A percentile compares a stretch with the other conserved stretches of the same genome.
Conservation (phyloP, 75 land plant genomes). For the Isoetes taiwanensis region DNA sequence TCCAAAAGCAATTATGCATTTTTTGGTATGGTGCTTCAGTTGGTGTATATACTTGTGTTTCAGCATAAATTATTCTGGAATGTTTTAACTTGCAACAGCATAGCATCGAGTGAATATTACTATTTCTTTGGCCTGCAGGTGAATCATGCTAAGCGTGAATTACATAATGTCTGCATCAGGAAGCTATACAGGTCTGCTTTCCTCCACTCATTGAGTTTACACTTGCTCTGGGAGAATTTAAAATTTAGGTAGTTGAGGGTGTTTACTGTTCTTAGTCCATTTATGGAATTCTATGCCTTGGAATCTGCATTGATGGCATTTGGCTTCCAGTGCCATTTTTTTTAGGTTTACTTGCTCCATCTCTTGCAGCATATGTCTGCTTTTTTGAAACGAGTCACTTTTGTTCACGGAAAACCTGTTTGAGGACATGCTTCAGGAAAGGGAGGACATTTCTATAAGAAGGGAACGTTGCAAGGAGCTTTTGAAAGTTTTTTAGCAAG, state of each 20-base stretch:
- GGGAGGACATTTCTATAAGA: conserved; percentile 58
- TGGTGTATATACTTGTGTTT: not conserved
- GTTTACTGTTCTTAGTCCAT: too few relatives aligned
- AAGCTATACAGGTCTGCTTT: conserved; percentile 88
- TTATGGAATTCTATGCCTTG: too few relatives aligned
- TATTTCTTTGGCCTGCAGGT: conserved; percentile 33
- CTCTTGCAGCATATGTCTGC: too few relatives aligned
- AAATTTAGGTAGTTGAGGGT: too few relatives aligned
- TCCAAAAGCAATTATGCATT: conserved; percentile 97
- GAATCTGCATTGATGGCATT: too few relatives aligned
- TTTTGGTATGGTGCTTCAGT: conserved; percentile 45
- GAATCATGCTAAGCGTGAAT: conserved; percentile 76
- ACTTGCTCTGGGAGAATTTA: too few relatives aligned
- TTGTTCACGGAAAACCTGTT: conserved; percentile 60
- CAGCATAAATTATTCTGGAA: not conserved
- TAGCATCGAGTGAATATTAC: not conserved
- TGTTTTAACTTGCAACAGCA: not conserved
- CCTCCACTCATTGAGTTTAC: too few relatives aligned
- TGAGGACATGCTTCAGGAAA: conserved; percentile 88
- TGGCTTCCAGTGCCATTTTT: too few relatives aligned
- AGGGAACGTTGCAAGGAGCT: conserved; percentile 52
- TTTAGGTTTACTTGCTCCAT: too few relatives aligned
- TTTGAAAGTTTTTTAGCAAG: conserved; percentile 45
- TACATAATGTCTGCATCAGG: conserved; percentile 75
- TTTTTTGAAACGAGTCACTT: too few relatives aligned